phyloP scores from a whole-genome alignment of 164 flowering plant genomes.

The Vitis vinifera region ASM3070453v1 NC_081823.1:25296001-25296500 shows the following conservation, averaged over 20 bases:
- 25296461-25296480: no score
- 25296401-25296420: constrained; percentile 42
- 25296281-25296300: not conserved
- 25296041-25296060: constrained; percentile 1
- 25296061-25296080: not conserved
- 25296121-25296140: constrained; percentile 1
- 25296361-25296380: no score
- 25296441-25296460: constrained; percentile 26
- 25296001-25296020: constrained; percentile 5
- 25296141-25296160: constrained; percentile 6
- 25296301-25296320: not conserved
- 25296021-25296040: not conserved
- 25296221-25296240: constrained; percentile 3
- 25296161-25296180: constrained; percentile 8
- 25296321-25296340: no score
- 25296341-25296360: no score
- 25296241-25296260: constrained; percentile 3
- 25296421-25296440: constrained; percentile 34
- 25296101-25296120: constrained; percentile 6
- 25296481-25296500: no score
- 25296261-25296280: not conserved
- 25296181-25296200: constrained; percentile 3
- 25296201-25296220: constrained; percentile 1
- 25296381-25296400: constrained; percentile 24
- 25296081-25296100: constrained; percentile 3